phyloP scores from a whole-genome alignment of 306 rosid species.

The Castanea sativa region DNA sequence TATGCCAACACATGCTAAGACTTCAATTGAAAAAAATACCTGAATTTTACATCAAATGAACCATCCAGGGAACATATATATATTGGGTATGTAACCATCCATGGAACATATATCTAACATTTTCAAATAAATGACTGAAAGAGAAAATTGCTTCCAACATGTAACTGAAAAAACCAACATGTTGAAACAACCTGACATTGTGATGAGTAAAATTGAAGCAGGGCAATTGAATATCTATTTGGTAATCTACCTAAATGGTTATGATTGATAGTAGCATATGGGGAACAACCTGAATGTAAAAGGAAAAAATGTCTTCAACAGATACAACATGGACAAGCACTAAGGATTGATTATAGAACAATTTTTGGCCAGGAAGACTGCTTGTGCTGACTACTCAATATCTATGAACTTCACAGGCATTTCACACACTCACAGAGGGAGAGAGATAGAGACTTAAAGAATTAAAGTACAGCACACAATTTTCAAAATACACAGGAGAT shows the following conservation, averaged over 20 bases:
- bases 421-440: background rate
- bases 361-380: background rate
- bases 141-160: background rate
- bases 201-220: background rate
- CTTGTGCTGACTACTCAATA: background rate
- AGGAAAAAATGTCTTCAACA: background rate
- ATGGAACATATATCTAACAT: background rate
- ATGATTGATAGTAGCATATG: background rate
- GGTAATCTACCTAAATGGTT: background rate
- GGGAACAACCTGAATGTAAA: background rate
- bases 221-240: background rate
- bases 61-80: background rate
- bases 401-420: background rate
- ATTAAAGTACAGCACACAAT: background rate
- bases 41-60: background rate
- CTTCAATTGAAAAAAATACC: conserved; percentile 2
- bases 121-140: background rate
- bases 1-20: background rate
- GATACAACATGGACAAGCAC: background rate
- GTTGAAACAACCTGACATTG: background rate
- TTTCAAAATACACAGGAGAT: background rate
- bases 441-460: background rate
- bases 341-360: background rate
- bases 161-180: background rate
- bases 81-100: background rate